Base-by-base conservation (phyloP, 768 basidiomycete genomes). In the Termitomyces sp. region DNA sequence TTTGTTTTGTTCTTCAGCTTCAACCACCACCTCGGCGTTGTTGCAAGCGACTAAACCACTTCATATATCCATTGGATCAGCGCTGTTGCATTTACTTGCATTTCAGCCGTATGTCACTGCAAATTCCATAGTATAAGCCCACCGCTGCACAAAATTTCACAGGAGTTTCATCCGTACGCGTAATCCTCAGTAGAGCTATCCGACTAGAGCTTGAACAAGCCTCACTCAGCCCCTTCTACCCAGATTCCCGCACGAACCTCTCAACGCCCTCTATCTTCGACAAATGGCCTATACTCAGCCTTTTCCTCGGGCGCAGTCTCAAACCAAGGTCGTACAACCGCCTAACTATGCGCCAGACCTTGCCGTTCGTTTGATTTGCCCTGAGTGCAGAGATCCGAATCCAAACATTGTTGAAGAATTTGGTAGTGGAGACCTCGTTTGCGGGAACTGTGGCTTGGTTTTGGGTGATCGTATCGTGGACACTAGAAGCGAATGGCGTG, bases 321-420 rank as follows among this genome's bases (percentile, higher is more conserved):
- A 75, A 52, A 73, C 72, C 34, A 85, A 86, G 70, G 74, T 69
- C 43, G 74, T 80, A 30, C 82, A 83, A 63, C 82, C 81, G 53
- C 74, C 79, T 33, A 82, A 82, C 20, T 92, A 80, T 71, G 90
- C 87, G 30, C 91, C 91, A 36, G 92, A 94, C 73, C 81, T 94
- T 57, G 86, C 90, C 50, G 89, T 94, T 63, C 89, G 92, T 47
- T 85, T 94, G 66, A 91, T 95, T 65, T 98, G 96, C 70, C 95
- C 95, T 22, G 95, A 98, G 67, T 98, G 96, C 78, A 82, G 89
- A 74, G 91, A 93, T 68, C 91, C 93, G 56, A 91, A 91, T 67
- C 94, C 95, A 14, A 87, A 95, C 64, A 95, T 99, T 69, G 84
- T 95, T 68, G 97, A 99, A 79, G 94, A 98, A 78, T 98, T 96